Conservation (phyloP, 306 rosid genomes). For the Chamaecrista fasciculata region DNA sequence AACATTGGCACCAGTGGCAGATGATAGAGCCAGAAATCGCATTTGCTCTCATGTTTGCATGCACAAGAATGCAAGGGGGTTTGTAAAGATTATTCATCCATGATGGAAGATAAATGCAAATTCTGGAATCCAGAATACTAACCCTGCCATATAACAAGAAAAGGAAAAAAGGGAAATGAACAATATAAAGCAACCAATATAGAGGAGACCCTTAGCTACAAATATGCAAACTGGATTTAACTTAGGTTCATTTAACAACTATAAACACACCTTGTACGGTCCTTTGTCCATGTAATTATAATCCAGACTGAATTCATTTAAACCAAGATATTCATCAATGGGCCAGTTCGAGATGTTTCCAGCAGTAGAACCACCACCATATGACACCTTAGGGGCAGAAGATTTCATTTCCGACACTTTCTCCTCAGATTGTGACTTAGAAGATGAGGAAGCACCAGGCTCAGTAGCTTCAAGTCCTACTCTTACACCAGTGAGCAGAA, state of each 20-base stretch:
- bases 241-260: conserved; percentile 9
- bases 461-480: conserved; percentile 59
- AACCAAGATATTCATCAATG: conserved; percentile 63
- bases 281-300: conserved; percentile 64
- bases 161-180: neutral
- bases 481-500: conserved; percentile 70
- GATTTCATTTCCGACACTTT: conserved; percentile 44
- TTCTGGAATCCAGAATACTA: neutral
- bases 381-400: conserved; percentile 34
- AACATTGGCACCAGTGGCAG: neutral
- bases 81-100: neutral
- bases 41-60: neutral
- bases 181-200: neutral
- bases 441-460: conserved; percentile 46
- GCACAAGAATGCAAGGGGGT: neutral
- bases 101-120: neutral
- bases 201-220: neutral
- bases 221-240: neutral
- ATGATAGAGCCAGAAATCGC: neutral
- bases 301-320: conserved; percentile 58
- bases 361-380: conserved; percentile 57
- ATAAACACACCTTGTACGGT: conserved; percentile 70
- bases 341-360: conserved; percentile 73
- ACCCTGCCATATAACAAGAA: neutral
- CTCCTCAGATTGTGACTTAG: conserved; percentile 48